A percentile compares a stretch with the other conserved stretches of the same genome.
These are phyloP conservation scores for Carpinus viminea DNA, from an alignment of 306 rosid species.

Conservation along the genomic window DNA sequence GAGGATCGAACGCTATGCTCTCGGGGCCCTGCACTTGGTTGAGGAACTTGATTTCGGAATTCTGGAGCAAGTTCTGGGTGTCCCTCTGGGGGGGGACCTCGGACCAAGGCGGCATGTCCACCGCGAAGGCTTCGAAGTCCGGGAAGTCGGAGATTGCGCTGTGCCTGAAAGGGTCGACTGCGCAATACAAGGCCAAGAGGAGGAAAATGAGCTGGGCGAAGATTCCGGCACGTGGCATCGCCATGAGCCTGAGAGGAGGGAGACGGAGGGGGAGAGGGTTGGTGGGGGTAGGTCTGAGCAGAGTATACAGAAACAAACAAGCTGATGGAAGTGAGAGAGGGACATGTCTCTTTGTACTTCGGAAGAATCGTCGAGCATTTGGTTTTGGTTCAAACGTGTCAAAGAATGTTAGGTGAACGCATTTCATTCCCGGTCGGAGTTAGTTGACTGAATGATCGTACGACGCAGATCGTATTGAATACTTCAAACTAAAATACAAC, in stretches of 20 bases:
- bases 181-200: constrained; percentile 69
- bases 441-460: neutral
- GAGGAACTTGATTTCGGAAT: constrained; percentile 68
- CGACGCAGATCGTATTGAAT: too few species aligned
- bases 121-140: constrained; percentile 39
- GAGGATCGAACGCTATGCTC: constrained; percentile 79
- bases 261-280: constrained; percentile 2
- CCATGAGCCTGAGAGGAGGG: neutral
- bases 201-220: constrained; percentile 45
- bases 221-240: constrained; percentile 38
- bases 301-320: too few species aligned
- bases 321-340: neutral
- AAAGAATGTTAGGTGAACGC: neutral
- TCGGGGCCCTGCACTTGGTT: constrained; percentile 89
- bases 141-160: constrained; percentile 67
- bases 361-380: neutral
- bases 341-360: neutral
- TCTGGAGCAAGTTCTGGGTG: constrained; percentile 63
- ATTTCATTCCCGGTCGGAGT: neutral
- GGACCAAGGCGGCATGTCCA: constrained; percentile 66
- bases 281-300: neutral
- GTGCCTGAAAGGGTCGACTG: constrained; percentile 69
- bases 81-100: constrained; percentile 56
- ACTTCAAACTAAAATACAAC: too few species aligned
- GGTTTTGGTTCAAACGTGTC: neutral